A percentile compares a stretch with the other conserved stretches of the same genome.
phyloP scores from a whole-genome alignment of 805 yeast species.

The Grigorovia humatica region DNA sequence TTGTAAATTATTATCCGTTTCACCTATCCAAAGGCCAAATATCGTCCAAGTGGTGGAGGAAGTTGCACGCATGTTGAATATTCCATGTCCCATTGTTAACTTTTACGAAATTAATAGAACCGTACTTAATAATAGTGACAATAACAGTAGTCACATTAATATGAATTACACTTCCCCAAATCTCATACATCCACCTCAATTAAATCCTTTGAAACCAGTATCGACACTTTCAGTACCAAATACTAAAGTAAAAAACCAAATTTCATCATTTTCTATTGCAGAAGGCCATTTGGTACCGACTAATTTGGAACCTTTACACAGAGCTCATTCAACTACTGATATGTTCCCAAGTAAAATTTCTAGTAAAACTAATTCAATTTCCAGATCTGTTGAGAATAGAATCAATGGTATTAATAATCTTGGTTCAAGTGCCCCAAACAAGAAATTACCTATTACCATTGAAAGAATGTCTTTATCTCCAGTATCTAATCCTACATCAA shows the following conservation, averaged over 20 bases:
- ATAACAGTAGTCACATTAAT: neutral
- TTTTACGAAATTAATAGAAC: constrained; percentile 17
- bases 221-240: neutral
- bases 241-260: neutral
- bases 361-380: neutral
- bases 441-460: neutral
- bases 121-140: neutral
- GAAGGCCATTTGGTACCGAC: neutral
- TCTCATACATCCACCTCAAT: neutral
- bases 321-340: neutral
- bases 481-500: neutral
- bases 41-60: constrained; percentile 63
- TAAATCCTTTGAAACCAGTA: neutral
- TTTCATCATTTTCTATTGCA: neutral
- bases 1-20: constrained; percentile 47
- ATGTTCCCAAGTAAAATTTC: neutral
- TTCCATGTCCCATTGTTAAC: constrained; percentile 34
- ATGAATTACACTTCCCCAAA: neutral
- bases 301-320: neutral
- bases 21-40: constrained; percentile 66
- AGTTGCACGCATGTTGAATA: constrained; percentile 48
- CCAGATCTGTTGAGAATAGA: neutral
- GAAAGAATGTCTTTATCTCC: neutral
- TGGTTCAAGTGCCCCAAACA: neutral
- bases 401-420: neutral